These are phyloP conservation scores for Ambrosia artemisiifolia DNA, from an alignment of 129 eudicot genomes.

Conservation along the genomic window DNA sequence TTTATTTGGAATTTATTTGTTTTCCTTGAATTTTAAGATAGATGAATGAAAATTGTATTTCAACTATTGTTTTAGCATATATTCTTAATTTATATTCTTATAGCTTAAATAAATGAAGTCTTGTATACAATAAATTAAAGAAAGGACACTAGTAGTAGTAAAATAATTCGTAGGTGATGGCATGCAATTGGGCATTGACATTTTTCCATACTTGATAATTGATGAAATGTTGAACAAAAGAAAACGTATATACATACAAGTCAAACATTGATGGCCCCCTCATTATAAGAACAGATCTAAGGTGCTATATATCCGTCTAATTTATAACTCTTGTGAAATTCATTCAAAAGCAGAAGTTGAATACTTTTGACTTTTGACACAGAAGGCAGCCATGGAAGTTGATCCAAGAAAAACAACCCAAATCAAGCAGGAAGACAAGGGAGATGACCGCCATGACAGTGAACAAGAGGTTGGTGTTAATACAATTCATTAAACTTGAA, in stretches of 20 bases:
- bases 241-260: conserved; percentile 39
- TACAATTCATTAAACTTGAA: background rate
- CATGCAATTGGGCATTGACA: conserved; percentile 73
- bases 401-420: conserved; percentile 16
- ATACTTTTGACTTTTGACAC: conserved; percentile 20
- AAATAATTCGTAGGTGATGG: conserved; percentile 16
- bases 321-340: conserved; percentile 20
- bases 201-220: conserved; percentile 34
- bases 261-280: conserved; percentile 64
- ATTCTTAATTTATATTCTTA: background rate
- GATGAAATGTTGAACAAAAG: conserved; percentile 37
- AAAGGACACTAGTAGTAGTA: conserved; percentile 21
- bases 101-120: conserved; percentile 3
- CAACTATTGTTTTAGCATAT: no score
- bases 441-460: conserved; percentile 9
- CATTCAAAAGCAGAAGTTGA: background rate
- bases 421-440: conserved; percentile 28
- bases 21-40: no score
- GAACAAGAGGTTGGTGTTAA: conserved; percentile 19
- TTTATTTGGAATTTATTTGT: no score
- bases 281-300: conserved; percentile 39
- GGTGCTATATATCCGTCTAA: conserved; percentile 19
- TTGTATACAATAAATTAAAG: conserved; percentile 10
- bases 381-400: conserved; percentile 24
- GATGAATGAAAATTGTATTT: no score